phyloP scores from a whole-genome alignment of 768 basidiomycete species.

The Pilatotrama ljubarskyi region DNA sequence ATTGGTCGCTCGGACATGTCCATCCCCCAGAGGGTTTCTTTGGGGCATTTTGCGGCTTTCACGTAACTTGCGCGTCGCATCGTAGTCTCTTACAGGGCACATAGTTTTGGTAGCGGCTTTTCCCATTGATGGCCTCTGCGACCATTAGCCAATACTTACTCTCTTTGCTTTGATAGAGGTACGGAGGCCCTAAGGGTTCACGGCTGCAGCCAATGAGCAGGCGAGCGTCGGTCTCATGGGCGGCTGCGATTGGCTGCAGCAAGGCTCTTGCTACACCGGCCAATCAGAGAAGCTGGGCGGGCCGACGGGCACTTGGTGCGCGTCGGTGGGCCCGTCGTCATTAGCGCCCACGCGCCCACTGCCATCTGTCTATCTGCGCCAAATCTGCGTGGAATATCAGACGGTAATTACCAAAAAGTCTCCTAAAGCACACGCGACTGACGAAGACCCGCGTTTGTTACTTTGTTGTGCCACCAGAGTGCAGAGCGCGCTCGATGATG shows the following conservation, averaged over 20 bases:
- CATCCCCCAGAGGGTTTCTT: too few species aligned
- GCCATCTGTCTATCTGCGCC: not conserved
- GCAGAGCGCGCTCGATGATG: not conserved
- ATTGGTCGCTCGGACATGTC: not conserved
- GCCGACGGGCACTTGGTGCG: not conserved
- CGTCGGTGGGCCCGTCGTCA: not conserved
- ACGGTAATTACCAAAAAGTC: too few species aligned
- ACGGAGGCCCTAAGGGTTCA: not conserved
- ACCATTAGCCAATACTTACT: slow-evolving; percentile 6
- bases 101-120: not conserved
- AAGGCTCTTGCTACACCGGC: not conserved
- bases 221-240: not conserved
- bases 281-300: not conserved
- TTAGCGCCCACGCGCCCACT: not conserved
- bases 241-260: slow-evolving; percentile 4
- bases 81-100: not conserved
- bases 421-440: too few species aligned
- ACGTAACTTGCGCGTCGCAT: not conserved
- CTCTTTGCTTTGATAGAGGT: slow-evolving; percentile 10
- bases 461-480: not conserved
- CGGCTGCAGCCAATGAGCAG: not conserved
- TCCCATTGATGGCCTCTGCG: not conserved
- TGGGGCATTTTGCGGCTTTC: not conserved
- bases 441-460: not conserved
- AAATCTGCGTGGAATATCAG: too few species aligned